Base-by-base conservation (phyloP, 208 protist species). In the Trypanosoma mega region DNA sequence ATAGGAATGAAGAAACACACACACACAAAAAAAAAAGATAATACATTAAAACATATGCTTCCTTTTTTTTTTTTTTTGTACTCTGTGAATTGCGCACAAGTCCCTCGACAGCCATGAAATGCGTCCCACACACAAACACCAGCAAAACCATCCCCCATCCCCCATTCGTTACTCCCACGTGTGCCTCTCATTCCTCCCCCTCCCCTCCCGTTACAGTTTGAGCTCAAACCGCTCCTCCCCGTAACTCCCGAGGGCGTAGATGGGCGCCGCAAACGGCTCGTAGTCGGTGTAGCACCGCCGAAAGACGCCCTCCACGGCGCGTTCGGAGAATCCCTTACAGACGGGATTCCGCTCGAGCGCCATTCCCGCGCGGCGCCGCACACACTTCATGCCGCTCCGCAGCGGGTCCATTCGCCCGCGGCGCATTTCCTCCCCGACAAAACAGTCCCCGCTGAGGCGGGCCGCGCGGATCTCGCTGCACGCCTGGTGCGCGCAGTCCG, bases 381-480 rank as follows among this genome's bases (percentile, higher is more conserved):
- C 92, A 62, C 96, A 98, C 63, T 90, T 70, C 61, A 90, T 62
- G 0, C 86, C 85, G 20, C 83, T 67, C 14, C 76, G 63, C 36
- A 93, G 74, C 26, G 76, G 68, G 49, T 85, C 68, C 11, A 92
- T 66, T 26, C 96, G 78, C 3, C 90, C 86, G 33, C 80, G 83
- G 24, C 56, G 44, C 26, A 85, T 41, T 64, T 97, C 89, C 49
- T 92, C 47, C 0, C 72, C 56, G 6, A 78, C 62, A 51, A 84
- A 83, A 60, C 96, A 98, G 68, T 98, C 96, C 0, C 96, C 96
- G 71, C 91, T 97, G 12, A 98, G 76, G 1, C 82, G 76, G 11
- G 96, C 92, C n/a, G 96, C 93, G 18, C 96, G 86, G 37, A 98
- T 96, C 68, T 98, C 95, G 52, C 92, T 93, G 77, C 96, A 98